These are phyloP conservation scores for Starmera dryadoides DNA, from an alignment of 805 yeast genomes.

Conservation along the genomic window DNA sequence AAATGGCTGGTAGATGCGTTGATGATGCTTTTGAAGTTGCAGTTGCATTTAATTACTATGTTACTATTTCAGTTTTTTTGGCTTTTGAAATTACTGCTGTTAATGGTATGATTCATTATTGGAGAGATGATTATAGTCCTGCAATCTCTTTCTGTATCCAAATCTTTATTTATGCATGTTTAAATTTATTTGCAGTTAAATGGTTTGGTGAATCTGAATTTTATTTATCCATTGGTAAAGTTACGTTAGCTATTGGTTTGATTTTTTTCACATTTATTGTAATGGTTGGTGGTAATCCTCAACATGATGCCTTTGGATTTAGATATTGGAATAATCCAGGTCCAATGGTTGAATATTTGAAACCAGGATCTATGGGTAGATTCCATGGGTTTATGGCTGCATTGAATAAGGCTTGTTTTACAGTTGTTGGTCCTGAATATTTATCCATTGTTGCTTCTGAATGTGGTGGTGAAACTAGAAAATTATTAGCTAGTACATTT, in stretches of 20 bases:
- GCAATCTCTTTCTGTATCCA: slow-evolving; percentile 64
- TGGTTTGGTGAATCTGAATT: slow-evolving; percentile 81
- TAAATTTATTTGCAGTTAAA: slow-evolving; percentile 66
- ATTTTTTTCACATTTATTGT: slow-evolving; percentile 67
- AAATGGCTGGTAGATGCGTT: slow-evolving; percentile 54
- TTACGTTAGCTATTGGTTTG: slow-evolving; percentile 63
- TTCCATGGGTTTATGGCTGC: slow-evolving; percentile 70
- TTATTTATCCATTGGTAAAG: slow-evolving; percentile 65
- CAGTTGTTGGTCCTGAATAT: slow-evolving; percentile 82
- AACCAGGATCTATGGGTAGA: slow-evolving; percentile 51
- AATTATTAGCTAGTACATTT: slow-evolving; percentile 66
- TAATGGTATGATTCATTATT: slow-evolving; percentile 55
- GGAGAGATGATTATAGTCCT: slow-evolving; percentile 72
- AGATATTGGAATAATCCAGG: slow-evolving; percentile 45
- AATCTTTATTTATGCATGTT: slow-evolving; percentile 50
- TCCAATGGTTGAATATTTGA: slow-evolving; percentile 47
- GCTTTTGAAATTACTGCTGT: slow-evolving; percentile 64
- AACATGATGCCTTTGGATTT: slow-evolving; percentile 54
- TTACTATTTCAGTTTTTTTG: slow-evolving; percentile 46
- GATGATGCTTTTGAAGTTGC: slow-evolving; percentile 66
- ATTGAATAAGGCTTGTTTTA: slow-evolving; percentile 62
- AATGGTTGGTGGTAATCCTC: slow-evolving; percentile 85
- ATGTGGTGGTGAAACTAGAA: slow-evolving; percentile 62
- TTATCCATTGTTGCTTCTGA: slow-evolving; percentile 81
- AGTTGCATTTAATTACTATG: slow-evolving; percentile 56